Evolutionary conservation across 192 early-diverging fungal species (phyloP).

Genomic region (Kappamyces sp.): DNA sequence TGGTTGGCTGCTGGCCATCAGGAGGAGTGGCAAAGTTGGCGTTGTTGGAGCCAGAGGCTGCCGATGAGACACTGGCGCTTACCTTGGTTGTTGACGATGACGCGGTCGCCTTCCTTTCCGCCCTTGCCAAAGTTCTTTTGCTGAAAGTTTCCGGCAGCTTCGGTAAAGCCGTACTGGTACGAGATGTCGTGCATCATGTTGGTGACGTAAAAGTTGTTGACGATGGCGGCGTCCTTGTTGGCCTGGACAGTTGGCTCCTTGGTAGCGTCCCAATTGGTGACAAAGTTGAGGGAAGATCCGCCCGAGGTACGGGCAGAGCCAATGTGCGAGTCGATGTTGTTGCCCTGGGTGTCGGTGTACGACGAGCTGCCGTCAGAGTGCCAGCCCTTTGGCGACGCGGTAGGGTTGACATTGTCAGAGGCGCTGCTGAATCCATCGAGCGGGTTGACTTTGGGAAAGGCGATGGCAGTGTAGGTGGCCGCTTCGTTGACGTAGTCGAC

Average conservation of each 20-base stretch:
- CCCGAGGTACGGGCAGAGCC: neutral
- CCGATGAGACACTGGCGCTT: too few species aligned
- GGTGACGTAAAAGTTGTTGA: conserved; percentile 22
- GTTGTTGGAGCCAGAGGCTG: conserved; percentile 33
- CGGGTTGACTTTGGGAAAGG: conserved; percentile 12
- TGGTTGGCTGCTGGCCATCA: conserved; percentile 33
- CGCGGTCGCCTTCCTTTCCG: conserved; percentile 38
- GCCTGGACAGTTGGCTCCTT: conserved; percentile 5
- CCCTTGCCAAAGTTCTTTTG: conserved; percentile 26
- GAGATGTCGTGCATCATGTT: conserved; percentile 29
- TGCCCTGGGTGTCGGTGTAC: conserved; percentile 23
- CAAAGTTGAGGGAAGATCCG: conserved; percentile 28
- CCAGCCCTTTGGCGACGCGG: conserved; percentile 40
- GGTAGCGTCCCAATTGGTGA: conserved; percentile 22
- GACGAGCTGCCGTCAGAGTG: conserved; percentile 26
- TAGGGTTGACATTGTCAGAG: conserved; percentile 9
- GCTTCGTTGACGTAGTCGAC: conserved; percentile 13
- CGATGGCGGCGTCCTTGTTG: conserved; percentile 24
- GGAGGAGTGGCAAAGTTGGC: conserved; percentile 39
- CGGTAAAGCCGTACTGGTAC: conserved; percentile 32
- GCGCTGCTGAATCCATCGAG: conserved; percentile 6
- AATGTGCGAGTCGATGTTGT: neutral
- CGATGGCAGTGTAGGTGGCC: conserved; percentile 9
- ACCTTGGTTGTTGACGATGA: conserved; percentile 53
- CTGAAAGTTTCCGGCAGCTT: conserved; percentile 36